Evolutionary conservation across 805 yeast species (phyloP).

Genomic region (Yamadazyma paraphyllophila): DNA sequence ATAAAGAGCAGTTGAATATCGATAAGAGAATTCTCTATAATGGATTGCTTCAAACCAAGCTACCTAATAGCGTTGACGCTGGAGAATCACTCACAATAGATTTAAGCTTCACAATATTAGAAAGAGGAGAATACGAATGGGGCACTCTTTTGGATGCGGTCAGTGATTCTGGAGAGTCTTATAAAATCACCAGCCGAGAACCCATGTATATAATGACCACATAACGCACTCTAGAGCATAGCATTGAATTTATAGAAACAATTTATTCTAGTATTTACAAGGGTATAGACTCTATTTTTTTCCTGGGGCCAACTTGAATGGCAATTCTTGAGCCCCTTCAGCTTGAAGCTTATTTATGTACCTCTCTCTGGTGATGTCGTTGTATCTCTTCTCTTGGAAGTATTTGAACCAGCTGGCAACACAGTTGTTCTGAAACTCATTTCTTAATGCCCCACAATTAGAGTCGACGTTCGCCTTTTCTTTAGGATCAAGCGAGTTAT

Average conservation of each 20-base stretch:
- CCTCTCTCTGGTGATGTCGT: conserved; percentile 66
- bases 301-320: conserved; percentile 26
- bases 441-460: conserved; percentile 56
- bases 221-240: background rate
- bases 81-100: conserved; percentile 41
- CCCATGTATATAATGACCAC: conserved; percentile 28
- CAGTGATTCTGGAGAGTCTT: conserved; percentile 12
- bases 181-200: conserved; percentile 25
- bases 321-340: conserved; percentile 52
- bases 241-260: conserved; percentile 10
- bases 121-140: conserved; percentile 82
- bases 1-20: conserved; percentile 18
- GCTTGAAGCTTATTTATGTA: conserved; percentile 70
- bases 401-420: conserved; percentile 85
- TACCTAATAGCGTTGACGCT: conserved; percentile 42
- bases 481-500: conserved; percentile 63
- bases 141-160: conserved; percentile 42
- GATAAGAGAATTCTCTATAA: conserved; percentile 66
- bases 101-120: conserved; percentile 63
- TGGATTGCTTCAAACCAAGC: conserved; percentile 65
- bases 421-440: conserved; percentile 69
- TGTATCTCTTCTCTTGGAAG: conserved; percentile 85
- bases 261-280: background rate
- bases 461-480: conserved; percentile 45
- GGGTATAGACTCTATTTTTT: conserved; percentile 6